Conservation (phyloP, 148 eudicot genomes). For the Mesembryanthemum crystallinum region DNA sequence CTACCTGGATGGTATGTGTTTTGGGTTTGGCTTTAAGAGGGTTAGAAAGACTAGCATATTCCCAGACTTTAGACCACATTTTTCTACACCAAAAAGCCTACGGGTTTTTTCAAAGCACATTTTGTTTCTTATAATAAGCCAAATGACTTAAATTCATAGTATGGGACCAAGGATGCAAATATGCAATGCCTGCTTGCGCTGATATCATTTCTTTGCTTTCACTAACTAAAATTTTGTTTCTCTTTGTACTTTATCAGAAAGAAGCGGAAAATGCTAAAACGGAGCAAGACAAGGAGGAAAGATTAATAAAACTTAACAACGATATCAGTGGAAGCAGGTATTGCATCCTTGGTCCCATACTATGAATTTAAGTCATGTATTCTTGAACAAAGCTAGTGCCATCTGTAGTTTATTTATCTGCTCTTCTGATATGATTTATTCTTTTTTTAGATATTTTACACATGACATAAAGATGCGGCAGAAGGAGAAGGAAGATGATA, state of each 20-base stretch:
- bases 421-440: background rate
- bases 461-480: slow-evolving; percentile 48
- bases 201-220: slow-evolving; percentile 33
- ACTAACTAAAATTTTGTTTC: slow-evolving; percentile 16
- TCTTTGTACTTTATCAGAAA: slow-evolving; percentile 43
- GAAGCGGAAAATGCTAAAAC: slow-evolving; percentile 54
- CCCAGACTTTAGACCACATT: no score
- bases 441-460: slow-evolving; percentile 44
- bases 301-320: slow-evolving; percentile 38
- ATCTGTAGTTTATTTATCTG: background rate
- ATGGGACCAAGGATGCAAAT: background rate
- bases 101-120: no score
- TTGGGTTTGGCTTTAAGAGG: no score
- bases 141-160: background rate
- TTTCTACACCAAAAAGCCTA: no score
- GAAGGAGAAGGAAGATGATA: slow-evolving; percentile 72
- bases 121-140: no score
- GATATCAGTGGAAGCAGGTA: slow-evolving; percentile 73
- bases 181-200: slow-evolving; percentile 58
- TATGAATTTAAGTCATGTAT: background rate
- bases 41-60: no score
- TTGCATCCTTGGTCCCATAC: background rate
- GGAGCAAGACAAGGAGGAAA: slow-evolving; percentile 36
- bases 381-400: background rate
- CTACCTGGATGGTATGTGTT: no score